Evolutionary conservation across 176 grass and related monocot genomes (phyloP).

Genomic region (Triticum dicoccoides): DNA sequence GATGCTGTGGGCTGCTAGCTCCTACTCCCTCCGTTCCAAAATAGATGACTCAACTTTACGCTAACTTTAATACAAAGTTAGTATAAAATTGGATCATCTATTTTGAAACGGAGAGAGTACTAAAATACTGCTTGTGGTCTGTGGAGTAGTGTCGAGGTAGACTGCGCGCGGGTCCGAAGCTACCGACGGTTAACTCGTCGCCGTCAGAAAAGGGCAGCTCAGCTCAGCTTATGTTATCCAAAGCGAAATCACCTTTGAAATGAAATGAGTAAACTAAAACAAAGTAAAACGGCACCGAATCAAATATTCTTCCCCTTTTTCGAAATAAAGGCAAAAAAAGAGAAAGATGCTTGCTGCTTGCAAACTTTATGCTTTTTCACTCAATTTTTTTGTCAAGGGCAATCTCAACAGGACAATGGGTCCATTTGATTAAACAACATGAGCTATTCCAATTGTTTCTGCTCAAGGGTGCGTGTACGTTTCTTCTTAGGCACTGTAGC

Average conservation of each 20-base stretch:
- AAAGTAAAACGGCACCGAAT: background rate
- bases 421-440: background rate
- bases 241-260: background rate
- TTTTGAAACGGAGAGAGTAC: too few species aligned
- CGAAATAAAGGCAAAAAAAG: background rate
- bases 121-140: too few species aligned
- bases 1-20: background rate
- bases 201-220: background rate
- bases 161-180: too few species aligned
- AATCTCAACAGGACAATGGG: background rate
- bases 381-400: background rate
- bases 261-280: background rate
- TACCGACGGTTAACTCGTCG: background rate
- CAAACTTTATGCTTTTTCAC: conserved; percentile 1
- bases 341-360: background rate
- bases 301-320: background rate
- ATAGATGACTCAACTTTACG: too few species aligned
- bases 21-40: too few species aligned
- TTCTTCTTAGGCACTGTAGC: background rate
- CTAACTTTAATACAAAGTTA: too few species aligned
- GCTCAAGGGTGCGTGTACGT: background rate
- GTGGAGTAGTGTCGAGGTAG: too few species aligned
- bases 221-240: background rate
- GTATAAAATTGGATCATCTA: too few species aligned
- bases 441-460: background rate